These are phyloP conservation scores for Ensete glaucum DNA, from an alignment of 176 grass and related monocot genomes.

Conservation along the genomic window DNA sequence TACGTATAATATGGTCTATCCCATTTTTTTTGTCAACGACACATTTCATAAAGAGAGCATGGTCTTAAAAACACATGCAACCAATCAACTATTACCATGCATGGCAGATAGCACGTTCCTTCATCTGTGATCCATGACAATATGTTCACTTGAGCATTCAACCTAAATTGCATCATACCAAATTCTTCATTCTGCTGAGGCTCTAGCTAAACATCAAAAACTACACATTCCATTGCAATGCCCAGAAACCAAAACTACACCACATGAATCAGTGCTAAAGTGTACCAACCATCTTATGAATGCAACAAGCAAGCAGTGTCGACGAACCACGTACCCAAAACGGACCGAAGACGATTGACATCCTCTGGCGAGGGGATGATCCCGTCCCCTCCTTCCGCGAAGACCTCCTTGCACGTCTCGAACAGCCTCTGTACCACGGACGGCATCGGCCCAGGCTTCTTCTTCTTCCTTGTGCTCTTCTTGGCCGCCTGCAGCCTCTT, in stretches of 20 bases:
- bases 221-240: background rate
- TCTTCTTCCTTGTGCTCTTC: slow-evolving; percentile 22
- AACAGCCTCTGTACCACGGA: slow-evolving; percentile 51
- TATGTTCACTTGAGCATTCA: background rate
- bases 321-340: slow-evolving; percentile 28
- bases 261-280: background rate
- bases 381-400: slow-evolving; percentile 29
- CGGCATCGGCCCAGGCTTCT: slow-evolving; percentile 12
- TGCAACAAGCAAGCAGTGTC: background rate
- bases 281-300: slow-evolving; percentile 4
- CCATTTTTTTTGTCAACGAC: background rate
- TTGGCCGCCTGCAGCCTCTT: slow-evolving; percentile 9
- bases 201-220: background rate
- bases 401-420: slow-evolving; percentile 51
- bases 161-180: background rate
- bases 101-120: background rate
- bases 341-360: slow-evolving; percentile 34
- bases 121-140: background rate
- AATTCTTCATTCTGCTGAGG: background rate
- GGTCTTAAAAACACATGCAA: too few relatives aligned
- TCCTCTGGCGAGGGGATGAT: slow-evolving; percentile 44
- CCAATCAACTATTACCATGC: too few relatives aligned
- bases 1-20: background rate
- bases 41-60: background rate
- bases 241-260: background rate